These are phyloP conservation scores for Clonostachys rhizophaga DNA, from an alignment of 2,329 filamentous ascomycete species.

Conservation along the genomic window DNA sequence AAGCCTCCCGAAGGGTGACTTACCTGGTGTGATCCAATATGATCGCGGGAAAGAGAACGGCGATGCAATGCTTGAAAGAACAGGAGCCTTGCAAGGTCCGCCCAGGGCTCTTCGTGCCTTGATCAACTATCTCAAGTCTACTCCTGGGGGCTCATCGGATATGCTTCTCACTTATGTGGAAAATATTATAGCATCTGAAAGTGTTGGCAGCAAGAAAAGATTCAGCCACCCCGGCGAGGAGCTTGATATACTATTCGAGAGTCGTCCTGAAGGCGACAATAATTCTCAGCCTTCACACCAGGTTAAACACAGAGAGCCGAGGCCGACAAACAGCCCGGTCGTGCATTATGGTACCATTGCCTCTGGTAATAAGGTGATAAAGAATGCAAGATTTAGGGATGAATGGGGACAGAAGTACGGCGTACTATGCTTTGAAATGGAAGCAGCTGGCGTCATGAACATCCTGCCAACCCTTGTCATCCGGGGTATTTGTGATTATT, in stretches of 20 bases:
- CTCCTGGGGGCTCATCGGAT: neutral
- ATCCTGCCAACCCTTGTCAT: conserved; percentile 23
- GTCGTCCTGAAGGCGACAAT: neutral
- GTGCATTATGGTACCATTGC: conserved; percentile 5
- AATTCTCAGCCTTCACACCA: neutral
- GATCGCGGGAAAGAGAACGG: conserved; percentile 1
- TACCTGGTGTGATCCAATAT: conserved; percentile 6
- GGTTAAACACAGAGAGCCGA: neutral
- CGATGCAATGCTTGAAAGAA: neutral
- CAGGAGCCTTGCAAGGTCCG: neutral
- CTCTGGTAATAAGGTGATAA: conserved; percentile 2
- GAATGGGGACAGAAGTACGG: conserved; percentile 5
- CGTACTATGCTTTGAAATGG: conserved; percentile 21
- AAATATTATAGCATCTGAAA: neutral
- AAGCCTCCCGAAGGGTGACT: conserved; percentile 4
- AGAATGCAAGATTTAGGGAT: conserved; percentile 1
- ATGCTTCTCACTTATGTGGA: neutral
- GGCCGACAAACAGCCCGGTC: neutral
- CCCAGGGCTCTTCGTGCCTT: neutral
- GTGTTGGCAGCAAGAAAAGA: neutral
- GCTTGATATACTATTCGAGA: neutral
- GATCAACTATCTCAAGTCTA: neutral
- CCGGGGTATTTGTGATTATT: conserved; percentile 27
- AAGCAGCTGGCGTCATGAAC: conserved; percentile 1
- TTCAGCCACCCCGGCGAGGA: neutral